Conservation (phyloP, 352 stramenopile species). For the Globisporangium paddicum region DNA sequence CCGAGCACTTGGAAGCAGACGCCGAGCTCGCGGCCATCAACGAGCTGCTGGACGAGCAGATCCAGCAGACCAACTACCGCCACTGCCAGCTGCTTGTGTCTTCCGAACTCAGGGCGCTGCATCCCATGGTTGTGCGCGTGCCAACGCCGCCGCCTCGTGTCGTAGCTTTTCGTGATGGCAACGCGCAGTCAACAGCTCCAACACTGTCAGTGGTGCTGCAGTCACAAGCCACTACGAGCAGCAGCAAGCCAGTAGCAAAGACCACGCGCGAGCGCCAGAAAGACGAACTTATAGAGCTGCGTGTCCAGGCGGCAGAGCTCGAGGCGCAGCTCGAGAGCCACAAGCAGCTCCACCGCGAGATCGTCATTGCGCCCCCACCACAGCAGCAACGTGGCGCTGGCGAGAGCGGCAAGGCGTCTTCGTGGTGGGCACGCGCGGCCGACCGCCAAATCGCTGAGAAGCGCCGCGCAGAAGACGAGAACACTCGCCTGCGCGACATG, state of each 20-base stretch:
- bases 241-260: neutral
- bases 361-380: neutral
- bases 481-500: conserved; percentile 6
- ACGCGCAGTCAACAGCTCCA: neutral
- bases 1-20: conserved; percentile 2
- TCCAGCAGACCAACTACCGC: neutral
- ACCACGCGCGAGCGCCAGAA: conserved; percentile 11
- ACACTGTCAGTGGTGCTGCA: too few relatives aligned
- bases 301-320: neutral
- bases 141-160: neutral
- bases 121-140: neutral
- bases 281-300: conserved; percentile 3
- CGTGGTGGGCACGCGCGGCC: conserved; percentile 4
- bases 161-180: neutral
- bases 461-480: neutral
- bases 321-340: neutral
- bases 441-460: neutral
- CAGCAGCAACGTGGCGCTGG: neutral
- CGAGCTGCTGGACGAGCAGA: neutral
- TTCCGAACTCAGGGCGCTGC: too few relatives aligned
- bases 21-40: conserved; percentile 4
- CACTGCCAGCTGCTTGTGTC: neutral
- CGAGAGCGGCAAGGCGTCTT: neutral
- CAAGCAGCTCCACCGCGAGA: conserved; percentile 3
- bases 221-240: too few relatives aligned